Evolutionary conservation across 495 filamentous ascomycete species (phyloP).

Genomic region (Neurospora hispaniola): DNA sequence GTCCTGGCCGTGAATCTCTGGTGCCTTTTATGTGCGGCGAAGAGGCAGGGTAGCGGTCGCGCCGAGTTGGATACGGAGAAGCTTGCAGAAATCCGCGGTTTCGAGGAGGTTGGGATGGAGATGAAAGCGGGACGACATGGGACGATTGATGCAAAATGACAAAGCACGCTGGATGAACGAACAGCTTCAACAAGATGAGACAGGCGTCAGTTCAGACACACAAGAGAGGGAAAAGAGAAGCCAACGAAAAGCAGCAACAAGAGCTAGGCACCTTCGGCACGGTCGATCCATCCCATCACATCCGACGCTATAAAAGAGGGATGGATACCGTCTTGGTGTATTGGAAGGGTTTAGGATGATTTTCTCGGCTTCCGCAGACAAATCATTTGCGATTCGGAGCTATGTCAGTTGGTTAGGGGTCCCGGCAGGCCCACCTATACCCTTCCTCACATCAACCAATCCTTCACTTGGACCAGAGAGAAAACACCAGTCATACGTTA

Average conservation of each 20-base stretch:
- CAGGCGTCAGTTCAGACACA: neutral
- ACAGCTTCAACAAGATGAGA: neutral
- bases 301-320: neutral
- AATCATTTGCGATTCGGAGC: slow-evolving; percentile 19
- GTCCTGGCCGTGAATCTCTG: neutral
- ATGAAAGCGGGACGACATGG: neutral
- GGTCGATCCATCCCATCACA: neutral
- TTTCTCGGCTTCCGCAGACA: slow-evolving; percentile 15
- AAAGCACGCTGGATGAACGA: neutral
- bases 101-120: neutral
- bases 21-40: neutral
- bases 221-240: slow-evolving; percentile 1
- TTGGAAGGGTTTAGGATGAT: slow-evolving; percentile 25
- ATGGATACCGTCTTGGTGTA: slow-evolving; percentile 8
- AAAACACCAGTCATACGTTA: neutral
- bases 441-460: neutral
- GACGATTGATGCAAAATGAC: neutral
- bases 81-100: neutral
- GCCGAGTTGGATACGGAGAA: neutral
- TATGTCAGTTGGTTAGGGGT: slow-evolving; percentile 24
- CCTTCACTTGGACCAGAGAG: neutral
- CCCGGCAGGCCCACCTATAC: neutral
- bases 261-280: neutral
- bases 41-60: neutral
- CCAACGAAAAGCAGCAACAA: slow-evolving; percentile 7